Evolutionary conservation across 768 basidiomycete species (phyloP), one percentile per base, ranked within the genome.

Genomic region (Mrakia frigida): DNA sequence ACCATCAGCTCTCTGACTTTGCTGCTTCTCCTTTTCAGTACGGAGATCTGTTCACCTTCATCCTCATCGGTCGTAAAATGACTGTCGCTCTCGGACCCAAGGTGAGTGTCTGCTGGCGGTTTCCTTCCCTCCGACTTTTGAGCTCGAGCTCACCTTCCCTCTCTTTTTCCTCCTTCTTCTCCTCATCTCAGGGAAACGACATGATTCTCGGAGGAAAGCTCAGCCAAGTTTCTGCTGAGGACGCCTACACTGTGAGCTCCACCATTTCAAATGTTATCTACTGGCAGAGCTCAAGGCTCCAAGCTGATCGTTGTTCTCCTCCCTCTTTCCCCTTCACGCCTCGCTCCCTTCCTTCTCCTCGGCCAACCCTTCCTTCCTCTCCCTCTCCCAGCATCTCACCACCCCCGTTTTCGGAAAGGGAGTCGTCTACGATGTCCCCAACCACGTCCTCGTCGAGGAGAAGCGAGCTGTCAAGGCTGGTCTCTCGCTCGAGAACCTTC

Each of bases 341-440:
- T 41, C 21, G 28, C 23, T 74, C 35, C 25, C 31, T 37, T 56
- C 13, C 33, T 80, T 21, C 21, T n/a, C 13, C 46, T 28, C 25
- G 2, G 43, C 43, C 46, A 50, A 18, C 10, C 6, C 69, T 14
- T 11, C 21, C 88, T 50, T 28, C 92, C 92, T 85, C 82, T n/a
- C 61, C 16, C 14, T 7, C 39, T 18, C 28, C 13, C 79, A 96
- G 94, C 91, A 92, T 82, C 85, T 95, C 63, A 96, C 94, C 0
- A 95, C 91, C 0, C 96, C 96, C 6, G 90, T 98, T 18, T 99
- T 99, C 81, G 97, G 97, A 63, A 94, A 93, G 81, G 95, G 93
- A 67, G 97, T 99, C 65, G 95, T 98, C 16, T 99, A 98, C 82
- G 97, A 98, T 80, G 90, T 92, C 70, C 96, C 97, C 43, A 98